Evolutionary conservation across 257 asterid species (phyloP).

Genomic region (Ligustrum vulgare): DNA sequence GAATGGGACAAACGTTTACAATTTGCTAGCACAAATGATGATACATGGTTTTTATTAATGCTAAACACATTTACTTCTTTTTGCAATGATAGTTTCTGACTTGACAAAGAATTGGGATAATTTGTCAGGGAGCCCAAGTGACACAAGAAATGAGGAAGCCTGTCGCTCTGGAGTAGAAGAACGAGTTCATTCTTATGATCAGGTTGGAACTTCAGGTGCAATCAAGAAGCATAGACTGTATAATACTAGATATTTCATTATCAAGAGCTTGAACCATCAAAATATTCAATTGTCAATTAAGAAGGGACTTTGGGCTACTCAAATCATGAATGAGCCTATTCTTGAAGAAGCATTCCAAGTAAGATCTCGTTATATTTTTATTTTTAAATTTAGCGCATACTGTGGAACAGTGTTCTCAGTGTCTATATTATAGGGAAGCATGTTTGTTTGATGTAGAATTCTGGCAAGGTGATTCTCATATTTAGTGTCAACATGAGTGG

Average conservation of each 20-base stretch:
- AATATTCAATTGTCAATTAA: slow-evolving; percentile 74
- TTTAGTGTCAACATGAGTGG: slow-evolving; percentile 99
- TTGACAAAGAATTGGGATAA: slow-evolving; percentile 20
- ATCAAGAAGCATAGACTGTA: slow-evolving; percentile 37
- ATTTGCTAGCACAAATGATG: not conserved
- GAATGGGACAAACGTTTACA: not conserved
- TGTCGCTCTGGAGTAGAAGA: slow-evolving; percentile 55
- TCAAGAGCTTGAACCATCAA: slow-evolving; percentile 93
- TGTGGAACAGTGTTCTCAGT: not conserved
- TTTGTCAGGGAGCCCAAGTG: slow-evolving; percentile 51
- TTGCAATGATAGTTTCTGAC: slow-evolving; percentile 10
- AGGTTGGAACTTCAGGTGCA: slow-evolving; percentile 50
- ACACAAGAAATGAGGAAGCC: slow-evolving; percentile 47
- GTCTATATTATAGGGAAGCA: not conserved
- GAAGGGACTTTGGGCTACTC: slow-evolving; percentile 97
- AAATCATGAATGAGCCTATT: slow-evolving; percentile 95
- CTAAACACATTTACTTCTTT: not conserved
- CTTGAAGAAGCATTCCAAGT: slow-evolving; percentile 95
- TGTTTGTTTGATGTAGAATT: slow-evolving; percentile 63
- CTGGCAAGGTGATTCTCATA: slow-evolving; percentile 90
- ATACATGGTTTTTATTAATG: slow-evolving; percentile 9
- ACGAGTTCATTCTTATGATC: slow-evolving; percentile 42
- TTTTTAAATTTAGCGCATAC: not conserved
- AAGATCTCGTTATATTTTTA: slow-evolving; percentile 35
- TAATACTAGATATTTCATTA: slow-evolving; percentile 76